Base-by-base conservation (phyloP, 352 stramenopile genomes). In the Globisporangium sylvaticum region DNA sequence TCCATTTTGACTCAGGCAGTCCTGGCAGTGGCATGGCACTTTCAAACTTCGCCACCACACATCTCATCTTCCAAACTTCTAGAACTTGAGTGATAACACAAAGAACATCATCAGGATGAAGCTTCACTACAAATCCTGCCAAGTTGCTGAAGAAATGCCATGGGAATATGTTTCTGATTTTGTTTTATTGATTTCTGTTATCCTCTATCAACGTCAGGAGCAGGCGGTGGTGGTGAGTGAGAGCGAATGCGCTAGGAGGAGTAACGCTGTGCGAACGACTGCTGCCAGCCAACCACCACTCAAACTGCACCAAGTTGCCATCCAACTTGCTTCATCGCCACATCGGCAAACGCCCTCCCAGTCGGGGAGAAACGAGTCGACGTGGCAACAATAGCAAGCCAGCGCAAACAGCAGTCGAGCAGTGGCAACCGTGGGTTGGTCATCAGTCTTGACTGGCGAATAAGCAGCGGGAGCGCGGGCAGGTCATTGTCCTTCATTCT, bases 171-270 rank as follows among this genome's bases (percentile, higher is more conserved):
- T 25, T 48, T 61, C n/a, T 48, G 31, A 31, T 46, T 61, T 60
- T 34, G 31, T 60, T 39, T 42, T 58, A 60, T 44, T 60, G 18
- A 60, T 60, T 60, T 29, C 20, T 22, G 32, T 58, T 58, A 29
- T 60, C 29, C 54, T 60, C 54, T 60, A 60, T 60, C 54, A 44
- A 44, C 29, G 54, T 60, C 29, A 60, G 54, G 54, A 60, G 54
- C 34, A 42, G 54, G 29, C 29, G 14, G 54, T 46, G 27, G 53
- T 42, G 18, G 53, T 42, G 25, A 50, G 24, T 57, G 54, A 42
- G 18, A 12, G 29, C 29, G 24, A 59, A 15, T 5, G 25, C 39
- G 25, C 15, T 14, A 34, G 3, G 7, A 18, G 24, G 5, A 57
- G 10, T 10, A 8, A 22, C 9, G 9, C 52, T 24, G 22, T 12